Evolutionary conservation across 371 early-diverging fungal genomes (phyloP), one percentile per base, ranked within the genome.

Genomic region (Mortierella sp.): DNA sequence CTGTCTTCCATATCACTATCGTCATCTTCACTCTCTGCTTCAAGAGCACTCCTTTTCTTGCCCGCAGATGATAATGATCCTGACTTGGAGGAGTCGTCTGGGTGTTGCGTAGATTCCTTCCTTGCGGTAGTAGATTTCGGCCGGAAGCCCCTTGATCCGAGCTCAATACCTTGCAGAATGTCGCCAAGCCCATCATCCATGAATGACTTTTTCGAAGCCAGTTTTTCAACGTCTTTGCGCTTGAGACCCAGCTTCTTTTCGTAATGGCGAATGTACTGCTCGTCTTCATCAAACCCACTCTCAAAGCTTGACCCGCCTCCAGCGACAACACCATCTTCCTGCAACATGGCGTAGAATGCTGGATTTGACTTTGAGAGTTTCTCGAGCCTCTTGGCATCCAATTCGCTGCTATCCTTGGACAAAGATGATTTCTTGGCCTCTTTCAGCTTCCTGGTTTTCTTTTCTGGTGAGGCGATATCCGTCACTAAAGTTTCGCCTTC

Each of bases 171-270:
- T 10, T 80, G 64, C 47, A 87, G 47, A 24, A 86, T 55, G 30
- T 81, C 80, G 26, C 83, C 82, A 27, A 84, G 79, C 9, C 84
- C 82, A 63, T 92, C 92, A 2, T 89, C 84, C 47, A 82, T 79
- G 51, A 91, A 87, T 1, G 84, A 85, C 41, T 82, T 89, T 46
- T 83, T 82, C 14, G 81, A 57, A 2, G 79, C 67, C 19, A 85
- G 52, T 34, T 78, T 79, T 10, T 57, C 73, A 34, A 70, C 80
- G 41, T 82, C 81, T 54, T 82, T 85, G 52, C 84, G 86, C 64
- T 93, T 94, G 64, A 93, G 72, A 1, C 91, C 91, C 16, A 96
- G 83, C 64, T 91, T 91, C 69, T 89, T 88, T 51, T 94, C 91
- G 72, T 93, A 91, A 47, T 87, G 85, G 23, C 86, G 87, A 79